These are phyloP conservation scores for Cyphellophora europaea DNA, from an alignment of 2,329 filamentous ascomycete genomes.

Conservation along the genomic window DNA sequence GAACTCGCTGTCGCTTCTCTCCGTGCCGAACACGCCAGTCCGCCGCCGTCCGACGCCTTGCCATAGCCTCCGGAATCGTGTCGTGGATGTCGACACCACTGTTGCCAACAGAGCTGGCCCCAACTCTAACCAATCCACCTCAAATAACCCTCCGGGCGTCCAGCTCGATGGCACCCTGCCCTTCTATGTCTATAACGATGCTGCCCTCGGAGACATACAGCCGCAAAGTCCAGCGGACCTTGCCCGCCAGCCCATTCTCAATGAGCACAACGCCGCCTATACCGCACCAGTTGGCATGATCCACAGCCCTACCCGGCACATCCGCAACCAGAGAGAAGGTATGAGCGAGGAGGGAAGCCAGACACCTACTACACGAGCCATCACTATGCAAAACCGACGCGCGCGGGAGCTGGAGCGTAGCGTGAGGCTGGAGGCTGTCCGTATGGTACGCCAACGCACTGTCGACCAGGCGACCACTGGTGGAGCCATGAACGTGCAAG, in stretches of 20 bases:
- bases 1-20: too few relatives aligned
- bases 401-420: slow-evolving; percentile 14
- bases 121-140: slow-evolving; percentile 8
- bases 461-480: too few relatives aligned
- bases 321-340: slow-evolving; percentile 4
- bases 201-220: slow-evolving; percentile 11
- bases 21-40: too few relatives aligned
- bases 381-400: slow-evolving; percentile 12
- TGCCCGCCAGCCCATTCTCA: slow-evolving; percentile 8
- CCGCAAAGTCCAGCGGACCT: slow-evolving; percentile 19
- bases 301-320: slow-evolving; percentile 1
- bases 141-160: too few relatives aligned
- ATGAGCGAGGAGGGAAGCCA: slow-evolving; percentile 7
- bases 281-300: slow-evolving; percentile 17
- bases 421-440: slow-evolving; percentile 9
- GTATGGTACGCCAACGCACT: slow-evolving; percentile 10
- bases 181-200: slow-evolving; percentile 19
- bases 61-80: too few relatives aligned
- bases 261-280: slow-evolving; percentile 15
- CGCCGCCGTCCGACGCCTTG: too few relatives aligned
- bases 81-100: too few relatives aligned
- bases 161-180: slow-evolving; percentile 13
- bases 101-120: too few relatives aligned
- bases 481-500: too few relatives aligned
- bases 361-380: slow-evolving; percentile 13